phyloP scores from a whole-genome alignment of 768 basidiomycete species.

The Crepidotus variabilis region DNA sequence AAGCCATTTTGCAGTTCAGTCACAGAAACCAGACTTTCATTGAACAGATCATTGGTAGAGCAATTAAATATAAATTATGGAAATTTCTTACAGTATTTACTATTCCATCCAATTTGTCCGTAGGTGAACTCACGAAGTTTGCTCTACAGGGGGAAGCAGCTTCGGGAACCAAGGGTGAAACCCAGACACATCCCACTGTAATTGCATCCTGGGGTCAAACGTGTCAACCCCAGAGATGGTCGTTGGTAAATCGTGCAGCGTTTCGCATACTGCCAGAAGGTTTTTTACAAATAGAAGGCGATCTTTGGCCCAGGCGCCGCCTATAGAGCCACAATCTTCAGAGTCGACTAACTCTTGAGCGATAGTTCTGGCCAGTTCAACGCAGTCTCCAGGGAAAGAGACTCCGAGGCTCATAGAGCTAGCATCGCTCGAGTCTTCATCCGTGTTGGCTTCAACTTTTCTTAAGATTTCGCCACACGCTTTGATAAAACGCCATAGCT shows the following conservation, averaged over 20 bases:
- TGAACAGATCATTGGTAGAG: no score
- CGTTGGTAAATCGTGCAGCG: slow-evolving; percentile 33
- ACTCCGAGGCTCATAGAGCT: slow-evolving; percentile 27
- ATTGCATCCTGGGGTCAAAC: slow-evolving; percentile 32
- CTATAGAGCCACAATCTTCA: slow-evolving; percentile 32
- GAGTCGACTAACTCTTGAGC: slow-evolving; percentile 24
- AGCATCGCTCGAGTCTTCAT: background rate
- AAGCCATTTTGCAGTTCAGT: no score
- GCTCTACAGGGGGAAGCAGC: background rate
- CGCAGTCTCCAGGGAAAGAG: slow-evolving; percentile 35
- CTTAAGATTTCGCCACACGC: slow-evolving; percentile 32
- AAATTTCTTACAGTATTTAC: background rate
- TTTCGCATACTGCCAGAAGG: slow-evolving; percentile 32
- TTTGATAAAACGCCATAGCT: slow-evolving; percentile 45
- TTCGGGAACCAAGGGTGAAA: slow-evolving; percentile 52
- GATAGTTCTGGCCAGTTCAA: slow-evolving; percentile 42
- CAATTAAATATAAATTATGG: no score
- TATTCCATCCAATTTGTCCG: background rate
- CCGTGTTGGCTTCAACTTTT: slow-evolving; percentile 25
- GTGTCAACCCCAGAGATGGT: slow-evolving; percentile 26
- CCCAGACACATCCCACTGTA: slow-evolving; percentile 43
- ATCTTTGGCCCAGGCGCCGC: slow-evolving; percentile 44
- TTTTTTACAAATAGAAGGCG: slow-evolving; percentile 40
- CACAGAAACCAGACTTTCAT: no score
- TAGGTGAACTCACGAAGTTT: background rate